Conservation (phyloP, 2,329 filamentous ascomycete genomes). For the Stagonosporopsis tanaceti region DNA sequence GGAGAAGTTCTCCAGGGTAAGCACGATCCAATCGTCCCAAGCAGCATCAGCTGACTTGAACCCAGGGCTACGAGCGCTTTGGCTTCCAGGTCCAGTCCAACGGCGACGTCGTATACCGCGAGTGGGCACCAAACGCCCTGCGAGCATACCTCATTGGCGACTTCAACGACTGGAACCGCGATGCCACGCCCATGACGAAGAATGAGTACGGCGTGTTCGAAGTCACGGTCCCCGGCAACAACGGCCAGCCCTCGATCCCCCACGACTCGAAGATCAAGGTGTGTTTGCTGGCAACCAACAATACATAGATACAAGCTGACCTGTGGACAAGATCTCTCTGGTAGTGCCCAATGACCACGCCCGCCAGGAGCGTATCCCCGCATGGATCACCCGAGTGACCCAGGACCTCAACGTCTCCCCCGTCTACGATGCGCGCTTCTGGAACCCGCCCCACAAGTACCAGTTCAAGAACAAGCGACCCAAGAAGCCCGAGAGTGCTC, state of each 20-base stretch:
- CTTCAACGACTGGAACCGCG: conserved; percentile 92
- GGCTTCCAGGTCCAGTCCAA: conserved; percentile 83
- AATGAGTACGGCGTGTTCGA: conserved; percentile 88
- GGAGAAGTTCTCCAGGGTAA: conserved; percentile 86
- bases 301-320: conserved; percentile 1
- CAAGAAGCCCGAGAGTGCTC: conserved; percentile 82
- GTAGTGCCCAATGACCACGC: conserved; percentile 77
- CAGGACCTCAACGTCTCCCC: conserved; percentile 91
- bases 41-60: conserved; percentile 25
- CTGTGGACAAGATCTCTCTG: conserved; percentile 74
- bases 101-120: conserved; percentile 87
- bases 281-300: conserved; percentile 25
- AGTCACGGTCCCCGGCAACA: conserved; percentile 74
- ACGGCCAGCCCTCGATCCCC: conserved; percentile 80
- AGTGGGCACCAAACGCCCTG: conserved; percentile 93
- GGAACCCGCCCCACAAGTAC: conserved; percentile 91
- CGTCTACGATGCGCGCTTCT: conserved; percentile 93
- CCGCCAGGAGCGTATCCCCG: conserved; percentile 84
- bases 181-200: conserved; percentile 86
- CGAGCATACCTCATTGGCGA: conserved; percentile 90
- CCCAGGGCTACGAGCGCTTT: conserved; percentile 82
- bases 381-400: conserved; percentile 97
- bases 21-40: conserved; percentile 27
- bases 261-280: conserved; percentile 98
- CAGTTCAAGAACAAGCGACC: conserved; percentile 84